Base-by-base conservation (phyloP, 2,329 filamentous ascomycete genomes). In the Cryphonectria japonica region DNA sequence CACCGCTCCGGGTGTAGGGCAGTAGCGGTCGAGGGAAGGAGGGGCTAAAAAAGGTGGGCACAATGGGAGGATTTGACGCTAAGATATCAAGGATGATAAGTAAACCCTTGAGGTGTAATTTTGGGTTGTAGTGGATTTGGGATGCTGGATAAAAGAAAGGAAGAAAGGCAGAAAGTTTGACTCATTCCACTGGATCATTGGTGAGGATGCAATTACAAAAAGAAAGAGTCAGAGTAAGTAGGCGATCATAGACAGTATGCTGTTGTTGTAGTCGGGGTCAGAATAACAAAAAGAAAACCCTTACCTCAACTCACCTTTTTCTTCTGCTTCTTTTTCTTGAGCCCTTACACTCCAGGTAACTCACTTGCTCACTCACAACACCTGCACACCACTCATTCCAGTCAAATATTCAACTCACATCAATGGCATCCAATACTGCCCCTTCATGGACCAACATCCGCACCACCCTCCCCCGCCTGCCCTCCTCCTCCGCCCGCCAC, bases 381-480 rank as follows among this genome's bases (percentile, higher is more conserved):
- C 46, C 3, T 50, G 46, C 46, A 50, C 37, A 22, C 46, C 46
- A n/a, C 19, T 50, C 29, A 61, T 34, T 22, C 22, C 32, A 60
- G 8, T 11, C 9, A 9, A 39, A 11, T 11, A 39, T 39, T 39
- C 37, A 39, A 60, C 43, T 46, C 43, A 22, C 7, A 0, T 1
- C 37, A 29, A 59, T 59, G 54, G 54, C 29, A 32, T 32, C 57
- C 39, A 7, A n/a, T 19, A 39, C 61, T 1, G 66, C 50, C 14
- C 19, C 54, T 9, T n/a, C 19, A 19, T 68, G 62, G 65, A 29
- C 61, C 37, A 62, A 22, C 16, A 37, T 72, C 37, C 61, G 13
- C 29, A 72, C 69, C n/a, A 67, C 69, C 34, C 54, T 68, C 34
- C 69, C 69, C 1, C 50, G 46, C 0, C 66, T 69, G 1, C 54